Conservation (phyloP, 495 filamentous ascomycete genomes). For the Aspergillus egyptiacus region DNA sequence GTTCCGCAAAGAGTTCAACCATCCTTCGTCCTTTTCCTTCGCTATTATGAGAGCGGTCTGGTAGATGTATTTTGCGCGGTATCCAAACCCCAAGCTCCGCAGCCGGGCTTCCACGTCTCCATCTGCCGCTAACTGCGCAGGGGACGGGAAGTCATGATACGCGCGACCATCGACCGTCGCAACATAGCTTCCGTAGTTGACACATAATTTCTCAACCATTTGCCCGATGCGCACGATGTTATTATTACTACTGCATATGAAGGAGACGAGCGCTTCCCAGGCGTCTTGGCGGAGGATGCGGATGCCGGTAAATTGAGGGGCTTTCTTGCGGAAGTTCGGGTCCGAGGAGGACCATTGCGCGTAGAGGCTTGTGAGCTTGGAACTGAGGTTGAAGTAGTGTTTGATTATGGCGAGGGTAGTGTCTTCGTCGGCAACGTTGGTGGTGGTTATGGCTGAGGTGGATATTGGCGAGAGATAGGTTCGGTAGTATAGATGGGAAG, state of each 20-base stretch:
- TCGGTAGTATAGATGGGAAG: conserved; percentile 72
- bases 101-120: conserved; percentile 67
- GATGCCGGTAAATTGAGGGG: conserved; percentile 81
- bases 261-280: conserved; percentile 90
- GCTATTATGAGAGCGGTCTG: conserved; percentile 74
- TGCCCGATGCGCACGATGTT: conserved; percentile 91
- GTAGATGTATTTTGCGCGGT: conserved; percentile 85
- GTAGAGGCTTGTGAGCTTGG: conserved; percentile 71
- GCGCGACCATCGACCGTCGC: conserved; percentile 60
- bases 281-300: conserved; percentile 93
- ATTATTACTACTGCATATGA: conserved; percentile 99
- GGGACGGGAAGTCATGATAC: conserved; percentile 84
- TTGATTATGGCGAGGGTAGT: conserved; percentile 54
- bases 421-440: conserved; percentile 23
- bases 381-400: conserved; percentile 76
- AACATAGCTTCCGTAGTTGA: conserved; percentile 73
- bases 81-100: conserved; percentile 84
- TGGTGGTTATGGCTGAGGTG: conserved; percentile 26
- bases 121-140: conserved; percentile 59
- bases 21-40: conserved; percentile 57
- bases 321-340: conserved; percentile 82
- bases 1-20: conserved; percentile 72
- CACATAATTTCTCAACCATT: conserved; percentile 92
- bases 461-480: conserved; percentile 47
- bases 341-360: conserved; percentile 80